phyloP scores from a whole-genome alignment of 2,329 filamentous ascomycete genomes.

The Botryotinia globosa region DNA sequence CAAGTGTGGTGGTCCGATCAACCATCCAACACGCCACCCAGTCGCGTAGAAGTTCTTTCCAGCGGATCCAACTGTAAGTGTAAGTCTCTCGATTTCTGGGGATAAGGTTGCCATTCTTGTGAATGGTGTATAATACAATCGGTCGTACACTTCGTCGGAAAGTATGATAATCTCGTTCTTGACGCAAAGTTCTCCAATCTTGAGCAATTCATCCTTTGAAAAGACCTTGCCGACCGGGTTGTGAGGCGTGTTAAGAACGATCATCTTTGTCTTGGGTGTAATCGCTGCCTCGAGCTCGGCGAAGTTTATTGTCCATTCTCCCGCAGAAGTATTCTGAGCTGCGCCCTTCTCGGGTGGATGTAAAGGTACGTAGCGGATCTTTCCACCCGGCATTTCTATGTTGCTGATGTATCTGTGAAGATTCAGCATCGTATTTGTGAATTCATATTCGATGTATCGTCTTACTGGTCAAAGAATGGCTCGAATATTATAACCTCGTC shows the following conservation, averaged over 20 bases:
- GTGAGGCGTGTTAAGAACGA: conserved; percentile 82
- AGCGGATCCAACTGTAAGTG: conserved; percentile 89
- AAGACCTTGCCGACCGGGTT: conserved; percentile 98
- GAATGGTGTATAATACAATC: conserved; percentile 92
- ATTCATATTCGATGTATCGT: conserved; percentile 15
- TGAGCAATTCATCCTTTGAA: conserved; percentile 75
- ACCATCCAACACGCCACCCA: conserved; percentile 92
- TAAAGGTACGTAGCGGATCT: conserved; percentile 92
- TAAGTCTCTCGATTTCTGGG: conserved; percentile 82
- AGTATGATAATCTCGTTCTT: conserved; percentile 93
- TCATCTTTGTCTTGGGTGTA: conserved; percentile 89
- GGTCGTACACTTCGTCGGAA: conserved; percentile 90
- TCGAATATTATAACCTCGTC: conserved; percentile 98
- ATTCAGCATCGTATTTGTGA: conserved; percentile 19
- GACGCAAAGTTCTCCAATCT: conserved; percentile 83
- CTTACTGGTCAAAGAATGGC: conserved; percentile 94
- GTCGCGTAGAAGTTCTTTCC: conserved; percentile 99
- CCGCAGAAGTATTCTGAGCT: conserved; percentile 75
- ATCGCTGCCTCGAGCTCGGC: conserved; percentile 77
- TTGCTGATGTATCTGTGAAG: conserved; percentile 78
- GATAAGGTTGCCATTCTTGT: conserved; percentile 88
- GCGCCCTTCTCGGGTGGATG: conserved; percentile 81
- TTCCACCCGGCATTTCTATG: conserved; percentile 96
- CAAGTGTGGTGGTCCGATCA: conserved; percentile 84
- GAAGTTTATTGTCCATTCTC: conserved; percentile 86